Evolutionary conservation across 345 rosid species (phyloP).

Genomic region (Conringia planisiliqua): DNA sequence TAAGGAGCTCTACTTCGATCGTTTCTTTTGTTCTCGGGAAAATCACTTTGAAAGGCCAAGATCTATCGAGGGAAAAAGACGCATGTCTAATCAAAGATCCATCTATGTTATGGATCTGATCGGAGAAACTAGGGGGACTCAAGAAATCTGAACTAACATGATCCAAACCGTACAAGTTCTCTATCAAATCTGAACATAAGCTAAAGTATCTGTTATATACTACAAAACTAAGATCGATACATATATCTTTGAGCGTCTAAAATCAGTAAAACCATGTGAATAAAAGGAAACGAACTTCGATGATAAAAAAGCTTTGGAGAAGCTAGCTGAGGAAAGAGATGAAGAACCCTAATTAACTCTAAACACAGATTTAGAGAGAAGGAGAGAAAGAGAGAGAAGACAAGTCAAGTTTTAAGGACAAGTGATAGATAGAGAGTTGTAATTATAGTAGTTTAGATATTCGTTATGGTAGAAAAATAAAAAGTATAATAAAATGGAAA

Average conservation of each 20-base stretch:
- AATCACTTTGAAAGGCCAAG: neutral
- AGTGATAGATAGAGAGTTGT: constrained; percentile 16
- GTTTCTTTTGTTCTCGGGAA: neutral
- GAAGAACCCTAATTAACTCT: constrained; percentile 13
- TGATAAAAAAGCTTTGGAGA: neutral
- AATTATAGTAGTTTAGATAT: constrained; percentile 34
- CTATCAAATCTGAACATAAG: neutral
- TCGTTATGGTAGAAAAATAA: neutral
- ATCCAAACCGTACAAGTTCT: neutral
- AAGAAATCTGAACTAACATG: neutral
- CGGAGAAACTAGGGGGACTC: neutral
- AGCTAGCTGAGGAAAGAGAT: neutral
- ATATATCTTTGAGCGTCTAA: neutral
- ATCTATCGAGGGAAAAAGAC: neutral
- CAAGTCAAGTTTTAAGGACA: neutral
- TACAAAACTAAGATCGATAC: neutral
- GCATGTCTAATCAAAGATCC: neutral
- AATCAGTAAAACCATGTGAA: neutral
- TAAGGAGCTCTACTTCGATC: constrained; percentile 71
- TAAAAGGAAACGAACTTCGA: neutral
- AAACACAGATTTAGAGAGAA: neutral
- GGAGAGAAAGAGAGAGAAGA: neutral
- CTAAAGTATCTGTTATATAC: neutral
- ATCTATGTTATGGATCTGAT: constrained; percentile 10
- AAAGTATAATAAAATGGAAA: neutral